Base-by-base conservation (phyloP, 768 basidiomycete species). In the Kwoniella sp. region DNA sequence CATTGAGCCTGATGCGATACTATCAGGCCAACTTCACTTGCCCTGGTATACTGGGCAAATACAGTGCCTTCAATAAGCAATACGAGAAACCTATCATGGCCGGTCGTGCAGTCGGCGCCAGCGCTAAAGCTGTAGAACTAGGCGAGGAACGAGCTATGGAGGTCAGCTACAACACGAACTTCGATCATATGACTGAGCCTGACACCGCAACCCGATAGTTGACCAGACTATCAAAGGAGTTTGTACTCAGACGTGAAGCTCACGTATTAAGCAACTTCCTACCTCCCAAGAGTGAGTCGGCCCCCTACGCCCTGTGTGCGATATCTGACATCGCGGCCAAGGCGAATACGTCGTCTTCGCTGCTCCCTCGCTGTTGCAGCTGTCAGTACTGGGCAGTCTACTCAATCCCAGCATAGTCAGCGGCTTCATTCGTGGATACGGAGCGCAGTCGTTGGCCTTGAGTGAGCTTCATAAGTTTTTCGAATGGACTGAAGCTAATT, bases 321-420 rank as follows among this genome's bases (percentile, higher is more conserved):
- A 6, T 47, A 5, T 12, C 33, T 63, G 14, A 46, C n/a, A 15
- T 7, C 14, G 3, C 19, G 14, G 15, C n/a, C n/a, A 58, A 98
- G 93, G 88, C 68, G 95, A 99, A 83, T 96, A 93, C 69, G 87
- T 93, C n/a, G 84, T 98, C n/a, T 98, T 98, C 71, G 79, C 95
- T 26, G 84, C 84, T 5, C 93, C 95, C 0, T 91, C 90, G 0
- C 42, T 75, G n/a, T 76, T 95, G 15, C 93, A 99, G 63, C 73
- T 88, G 5, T 77, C 81, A 11, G 85, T 98, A 63, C 89, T 91
- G 64, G 76, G 78, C 9, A 83, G 79, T 36, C 83, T 96, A 10
- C 80, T 99, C 6, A 79, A 82, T 25, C 83, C 84, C 0, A 82
- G 84, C 44, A 82, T 82, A 52, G 73, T 91, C 23, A 82, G 85